Conservation (phyloP, 1,284 basidiomycete species). For the Schizophyllum commune region DNA sequence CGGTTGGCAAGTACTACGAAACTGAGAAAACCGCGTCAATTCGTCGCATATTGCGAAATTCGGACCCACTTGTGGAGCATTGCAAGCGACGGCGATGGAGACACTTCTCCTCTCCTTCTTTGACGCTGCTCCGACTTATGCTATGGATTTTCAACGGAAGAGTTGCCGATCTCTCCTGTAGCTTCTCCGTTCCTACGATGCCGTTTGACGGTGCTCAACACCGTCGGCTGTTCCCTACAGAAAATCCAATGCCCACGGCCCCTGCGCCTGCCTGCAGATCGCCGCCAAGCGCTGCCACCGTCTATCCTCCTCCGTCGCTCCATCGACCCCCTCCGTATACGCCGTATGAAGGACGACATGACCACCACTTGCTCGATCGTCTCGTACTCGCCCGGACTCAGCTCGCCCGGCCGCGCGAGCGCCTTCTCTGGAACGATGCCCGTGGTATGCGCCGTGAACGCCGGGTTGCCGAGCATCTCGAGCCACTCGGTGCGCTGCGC, state of each 20-base stretch:
- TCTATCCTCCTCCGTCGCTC: background rate
- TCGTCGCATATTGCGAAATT: too few relatives aligned
- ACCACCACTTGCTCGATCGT: background rate
- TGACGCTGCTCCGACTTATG: too few relatives aligned
- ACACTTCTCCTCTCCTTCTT: too few relatives aligned
- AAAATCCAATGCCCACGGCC: background rate
- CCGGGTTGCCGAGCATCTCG: background rate
- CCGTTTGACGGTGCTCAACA: background rate
- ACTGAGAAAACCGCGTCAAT: too few relatives aligned
- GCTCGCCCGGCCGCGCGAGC: background rate
- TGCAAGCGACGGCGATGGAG: too few relatives aligned
- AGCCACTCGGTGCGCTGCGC: background rate
- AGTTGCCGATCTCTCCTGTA: too few relatives aligned
- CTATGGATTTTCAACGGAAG: too few relatives aligned
- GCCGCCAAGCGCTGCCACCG: background rate
- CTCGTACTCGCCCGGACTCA: background rate
- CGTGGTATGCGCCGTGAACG: background rate
- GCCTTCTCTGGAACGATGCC: background rate
- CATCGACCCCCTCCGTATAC: background rate
- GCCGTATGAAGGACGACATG: background rate
- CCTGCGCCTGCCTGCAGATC: background rate
- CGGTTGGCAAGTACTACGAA: too few relatives aligned
- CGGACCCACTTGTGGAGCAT: too few relatives aligned
- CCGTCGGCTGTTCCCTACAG: background rate
- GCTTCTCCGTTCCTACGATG: too few relatives aligned